These are phyloP conservation scores for Panaeolus cyanescens DNA, from an alignment of 768 basidiomycete species.

Conservation along the genomic window DNA sequence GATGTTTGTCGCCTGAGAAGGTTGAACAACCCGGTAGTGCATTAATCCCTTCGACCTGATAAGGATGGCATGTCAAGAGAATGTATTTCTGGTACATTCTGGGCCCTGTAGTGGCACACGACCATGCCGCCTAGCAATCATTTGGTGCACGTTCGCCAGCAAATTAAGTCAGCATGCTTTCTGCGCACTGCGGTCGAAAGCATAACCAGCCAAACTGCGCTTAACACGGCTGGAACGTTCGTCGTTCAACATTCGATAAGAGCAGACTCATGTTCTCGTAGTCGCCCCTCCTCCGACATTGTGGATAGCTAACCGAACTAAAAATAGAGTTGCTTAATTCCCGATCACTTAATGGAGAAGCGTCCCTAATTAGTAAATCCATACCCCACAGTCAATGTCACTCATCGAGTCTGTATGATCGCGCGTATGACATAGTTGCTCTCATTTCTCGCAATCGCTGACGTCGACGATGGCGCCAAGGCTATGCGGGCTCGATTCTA, in stretches of 20 bases:
- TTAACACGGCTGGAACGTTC: background rate
- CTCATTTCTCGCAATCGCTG: background rate
- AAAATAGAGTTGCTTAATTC: slow-evolving; percentile 2
- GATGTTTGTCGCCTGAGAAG: background rate
- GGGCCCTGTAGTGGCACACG: background rate
- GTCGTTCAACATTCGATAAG: too few species aligned
- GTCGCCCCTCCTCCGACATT: background rate
- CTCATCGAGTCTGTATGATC: slow-evolving; percentile 7
- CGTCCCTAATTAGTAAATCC: slow-evolving; percentile 2
- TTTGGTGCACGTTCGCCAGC: background rate
- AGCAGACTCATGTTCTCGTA: background rate
- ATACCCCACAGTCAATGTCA: slow-evolving; percentile 35
- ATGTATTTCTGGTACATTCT: background rate
- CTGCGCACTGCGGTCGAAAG: background rate
- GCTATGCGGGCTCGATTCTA: background rate
- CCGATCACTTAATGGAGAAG: background rate
- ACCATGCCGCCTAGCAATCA: background rate
- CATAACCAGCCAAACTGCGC: background rate
- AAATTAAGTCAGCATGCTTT: background rate
- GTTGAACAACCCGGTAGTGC: background rate
- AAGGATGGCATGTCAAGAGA: background rate
- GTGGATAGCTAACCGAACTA: background rate
- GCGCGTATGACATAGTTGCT: background rate
- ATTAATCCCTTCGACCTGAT: background rate
- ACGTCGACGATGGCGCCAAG: background rate